A percentile compares a stretch with the other conserved stretches of the same genome.
Conservation (phyloP, 176 grass and related monocot genomes). For the Neostapfia colusana region DNA sequence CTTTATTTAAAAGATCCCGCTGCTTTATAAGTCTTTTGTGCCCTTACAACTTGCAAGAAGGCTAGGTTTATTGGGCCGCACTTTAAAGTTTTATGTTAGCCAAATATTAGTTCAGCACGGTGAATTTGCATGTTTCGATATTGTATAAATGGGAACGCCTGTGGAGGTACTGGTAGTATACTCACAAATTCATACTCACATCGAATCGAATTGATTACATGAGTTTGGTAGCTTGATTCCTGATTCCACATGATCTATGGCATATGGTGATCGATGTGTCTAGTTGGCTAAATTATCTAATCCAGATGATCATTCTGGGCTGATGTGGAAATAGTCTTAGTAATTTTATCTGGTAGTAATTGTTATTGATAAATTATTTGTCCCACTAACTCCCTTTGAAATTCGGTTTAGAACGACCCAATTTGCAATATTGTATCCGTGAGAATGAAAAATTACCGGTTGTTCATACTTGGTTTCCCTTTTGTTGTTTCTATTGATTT, state of each 20-base stretch:
- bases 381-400: not conserved
- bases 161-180: no score
- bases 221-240: not conserved
- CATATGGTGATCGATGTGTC: not conserved
- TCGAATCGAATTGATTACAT: not conserved
- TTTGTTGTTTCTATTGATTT: not conserved
- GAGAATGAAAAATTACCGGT: not conserved
- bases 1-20: not conserved
- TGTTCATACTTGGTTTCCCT: not conserved
- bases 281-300: not conserved
- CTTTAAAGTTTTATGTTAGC: not conserved
- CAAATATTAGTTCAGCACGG: not conserved
- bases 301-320: not conserved
- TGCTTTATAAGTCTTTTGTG: not conserved
- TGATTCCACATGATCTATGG: not conserved
- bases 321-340: no score
- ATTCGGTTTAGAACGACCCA: constrained; percentile 1
- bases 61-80: not conserved
- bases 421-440: not conserved
- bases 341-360: not conserved
- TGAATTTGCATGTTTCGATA: not conserved
- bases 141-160: not conserved
- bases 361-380: not conserved
- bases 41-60: not conserved
- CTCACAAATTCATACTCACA: no score